Percentiles rank a stretch among this genome's conserved stretches.
These are phyloP conservation scores for Nicotiana sylvestris DNA, from an alignment of 257 asterid genomes.

Conservation along the genomic window DNA sequence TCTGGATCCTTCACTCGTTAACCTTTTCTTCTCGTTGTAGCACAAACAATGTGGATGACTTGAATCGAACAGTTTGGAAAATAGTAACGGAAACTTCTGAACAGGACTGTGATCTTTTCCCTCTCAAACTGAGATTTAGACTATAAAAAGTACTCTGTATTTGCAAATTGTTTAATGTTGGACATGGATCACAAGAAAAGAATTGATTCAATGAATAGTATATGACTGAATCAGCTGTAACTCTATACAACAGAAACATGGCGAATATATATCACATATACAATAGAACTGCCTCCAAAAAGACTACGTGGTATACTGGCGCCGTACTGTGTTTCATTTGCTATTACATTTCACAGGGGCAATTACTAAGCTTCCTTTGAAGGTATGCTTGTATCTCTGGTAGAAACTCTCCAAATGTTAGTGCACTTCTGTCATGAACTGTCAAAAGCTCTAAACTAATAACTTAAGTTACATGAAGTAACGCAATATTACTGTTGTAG, in stretches of 20 bases:
- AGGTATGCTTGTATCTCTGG: neutral
- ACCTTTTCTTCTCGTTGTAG: no score
- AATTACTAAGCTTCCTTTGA: neutral
- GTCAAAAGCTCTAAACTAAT: neutral
- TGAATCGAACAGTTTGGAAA: conserved; percentile 41
- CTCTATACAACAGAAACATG: conserved; percentile 33
- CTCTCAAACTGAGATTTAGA: neutral
- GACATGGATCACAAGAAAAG: conserved; percentile 44
- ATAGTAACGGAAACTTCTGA: conserved; percentile 32
- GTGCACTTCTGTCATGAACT: neutral
- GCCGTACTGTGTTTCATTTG: neutral
- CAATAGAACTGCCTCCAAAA: conserved; percentile 43
- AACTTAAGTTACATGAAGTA: neutral
- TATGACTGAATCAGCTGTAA: conserved; percentile 42
- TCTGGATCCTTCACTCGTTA: neutral
- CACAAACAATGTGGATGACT: no score
- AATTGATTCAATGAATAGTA: conserved; percentile 27
- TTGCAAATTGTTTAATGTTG: conserved; percentile 39
- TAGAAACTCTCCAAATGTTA: no score
- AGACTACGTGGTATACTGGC: conserved; percentile 48
- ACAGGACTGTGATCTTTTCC: neutral
- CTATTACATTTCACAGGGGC: neutral
- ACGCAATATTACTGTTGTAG: neutral
- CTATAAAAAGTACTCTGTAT: neutral
- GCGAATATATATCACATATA: conserved; percentile 39